phyloP scores from a whole-genome alignment of 768 basidiomycete species.

The Lactarius tabidus region DNA sequence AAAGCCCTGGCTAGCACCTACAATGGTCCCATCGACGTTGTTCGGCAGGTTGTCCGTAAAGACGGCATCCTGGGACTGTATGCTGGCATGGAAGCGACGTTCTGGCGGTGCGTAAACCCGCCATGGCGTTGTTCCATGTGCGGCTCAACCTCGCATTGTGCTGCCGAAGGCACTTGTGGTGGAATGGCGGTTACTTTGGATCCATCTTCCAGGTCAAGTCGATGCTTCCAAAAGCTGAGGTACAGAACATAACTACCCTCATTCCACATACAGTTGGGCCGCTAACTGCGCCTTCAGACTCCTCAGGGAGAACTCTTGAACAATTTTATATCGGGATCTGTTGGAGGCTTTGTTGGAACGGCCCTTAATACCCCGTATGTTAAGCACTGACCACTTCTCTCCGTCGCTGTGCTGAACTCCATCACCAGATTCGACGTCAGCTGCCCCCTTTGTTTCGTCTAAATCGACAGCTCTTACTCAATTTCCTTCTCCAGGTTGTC shows the following conservation, averaged over 20 bases:
- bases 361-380: constrained; percentile 86
- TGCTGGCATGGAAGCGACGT: constrained; percentile 94
- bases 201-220: constrained; percentile 82
- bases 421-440: constrained; percentile 44
- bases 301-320: constrained; percentile 52
- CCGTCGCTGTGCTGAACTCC: not conserved
- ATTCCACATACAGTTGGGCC: not conserved
- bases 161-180: constrained; percentile 65
- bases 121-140: not conserved
- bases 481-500: constrained; percentile 58
- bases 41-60: constrained; percentile 70
- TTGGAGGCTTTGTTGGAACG: constrained; percentile 91
- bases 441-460: not conserved
- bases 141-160: not conserved
- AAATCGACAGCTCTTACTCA: not conserved
- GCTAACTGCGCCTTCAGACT: constrained; percentile 4
- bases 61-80: constrained; percentile 86
- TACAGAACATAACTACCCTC: constrained; percentile 35
- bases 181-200: constrained; percentile 97
- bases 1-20: constrained; percentile 71
- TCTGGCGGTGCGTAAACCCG: constrained; percentile 70
- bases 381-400: not conserved
- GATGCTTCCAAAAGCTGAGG: constrained; percentile 82
- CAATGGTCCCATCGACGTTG: constrained; percentile 88
- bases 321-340: constrained; percentile 86